phyloP scores from a whole-genome alignment of 1,284 basidiomycete genomes.

The Hymenochaete sp. region DNA sequence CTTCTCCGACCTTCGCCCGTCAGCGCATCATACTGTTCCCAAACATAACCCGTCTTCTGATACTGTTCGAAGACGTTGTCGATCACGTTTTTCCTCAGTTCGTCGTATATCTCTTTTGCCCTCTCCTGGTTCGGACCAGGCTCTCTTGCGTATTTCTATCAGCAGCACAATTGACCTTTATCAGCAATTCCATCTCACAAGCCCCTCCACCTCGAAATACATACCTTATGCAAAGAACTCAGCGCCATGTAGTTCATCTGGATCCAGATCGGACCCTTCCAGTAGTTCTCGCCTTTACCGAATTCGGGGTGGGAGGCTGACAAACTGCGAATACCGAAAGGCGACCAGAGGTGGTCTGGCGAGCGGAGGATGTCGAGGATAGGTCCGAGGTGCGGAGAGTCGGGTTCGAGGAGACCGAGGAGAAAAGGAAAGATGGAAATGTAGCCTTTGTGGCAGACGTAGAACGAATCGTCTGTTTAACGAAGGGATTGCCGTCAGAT shows the following conservation, averaged over 20 bases:
- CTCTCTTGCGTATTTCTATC: slow-evolving; percentile 66
- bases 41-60: slow-evolving; percentile 84
- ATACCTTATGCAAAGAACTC: slow-evolving; percentile 66
- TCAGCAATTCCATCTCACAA: too few species aligned
- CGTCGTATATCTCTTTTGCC: slow-evolving; percentile 70
- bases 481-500: neutral
- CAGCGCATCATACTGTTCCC: slow-evolving; percentile 89
- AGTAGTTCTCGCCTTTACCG: slow-evolving; percentile 90
- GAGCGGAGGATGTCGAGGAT: slow-evolving; percentile 76
- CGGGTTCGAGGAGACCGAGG: slow-evolving; percentile 64
- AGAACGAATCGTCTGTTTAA: slow-evolving; percentile 73
- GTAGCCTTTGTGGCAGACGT: slow-evolving; percentile 88
- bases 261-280: slow-evolving; percentile 94
- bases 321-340: slow-evolving; percentile 81
- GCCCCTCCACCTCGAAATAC: too few species aligned
- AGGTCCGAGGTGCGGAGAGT: slow-evolving; percentile 70
- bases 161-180: neutral
- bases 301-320: slow-evolving; percentile 81
- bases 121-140: slow-evolving; percentile 74
- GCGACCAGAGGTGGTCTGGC: slow-evolving; percentile 83
- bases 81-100: slow-evolving; percentile 75
- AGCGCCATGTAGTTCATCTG: slow-evolving; percentile 92
- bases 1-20: slow-evolving; percentile 81
- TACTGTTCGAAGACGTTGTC: slow-evolving; percentile 90
- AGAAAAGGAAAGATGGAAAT: slow-evolving; percentile 90